Base-by-base conservation (phyloP, 345 rosid genomes). In the Toxicodendron radicans region DNA sequence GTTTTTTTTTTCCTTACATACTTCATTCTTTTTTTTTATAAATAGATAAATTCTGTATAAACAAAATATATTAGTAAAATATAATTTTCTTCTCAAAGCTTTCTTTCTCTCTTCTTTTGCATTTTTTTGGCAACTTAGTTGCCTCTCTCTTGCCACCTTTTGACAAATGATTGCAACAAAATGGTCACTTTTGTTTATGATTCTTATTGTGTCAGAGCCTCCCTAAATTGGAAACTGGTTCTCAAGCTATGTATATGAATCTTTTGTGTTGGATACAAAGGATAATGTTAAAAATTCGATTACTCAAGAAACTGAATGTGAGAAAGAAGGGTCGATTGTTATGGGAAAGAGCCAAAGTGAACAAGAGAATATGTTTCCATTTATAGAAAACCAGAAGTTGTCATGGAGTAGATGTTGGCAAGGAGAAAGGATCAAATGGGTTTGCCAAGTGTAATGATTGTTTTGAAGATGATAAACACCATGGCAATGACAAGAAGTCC, bases 241-340 rank as follows among this genome's bases (percentile, higher is more conserved):
- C 76, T 81, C 97, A 2, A 89, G 90, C 77, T 91, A 86, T 76
- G 85, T 62, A 35, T 87, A 84, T 70, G 90, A 92, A 43, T 89
- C 96, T 8, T 88, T 87, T 20, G 58, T 77, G 58, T 67, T 87
- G 58, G 86, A 82, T 76, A 78, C 87, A 2, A 64, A 58, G 54
- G 89, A 83, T 68, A 83, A 71, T 73, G 58, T 79, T 67, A 33
- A 35, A 73, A 80, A 73, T 46, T 79, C 67, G 21, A 57, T 65
- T 61, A 46, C 33, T 43, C 58, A 71, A 49, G 89, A 78, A 58
- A 81, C 75, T 60, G 85, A 81, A 64, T 27, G 52, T 33, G 70
- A 13, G 66, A 32, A 79, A 58, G 80, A 75, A 73, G 79, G 33
- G 23, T 38, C 43, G 43, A 27, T 69, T 67, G 54, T 20, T 69